These are phyloP conservation scores for Brasilioporus rufonigricans DNA, from an alignment of 768 basidiomycete species.

Conservation along the genomic window DNA sequence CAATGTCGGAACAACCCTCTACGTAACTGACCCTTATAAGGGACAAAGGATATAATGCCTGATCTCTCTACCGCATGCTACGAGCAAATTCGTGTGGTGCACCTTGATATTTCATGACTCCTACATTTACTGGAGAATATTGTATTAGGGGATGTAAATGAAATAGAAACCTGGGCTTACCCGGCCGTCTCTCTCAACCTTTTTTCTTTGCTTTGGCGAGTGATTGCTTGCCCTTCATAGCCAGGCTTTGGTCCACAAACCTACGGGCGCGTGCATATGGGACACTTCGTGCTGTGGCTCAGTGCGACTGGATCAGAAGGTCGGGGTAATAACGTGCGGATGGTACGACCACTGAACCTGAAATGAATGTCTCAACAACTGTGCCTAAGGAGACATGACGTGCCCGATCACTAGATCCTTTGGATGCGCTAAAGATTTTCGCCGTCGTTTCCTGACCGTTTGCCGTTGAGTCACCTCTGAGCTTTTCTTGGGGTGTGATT, in stretches of 20 bases:
- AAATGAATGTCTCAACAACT: slow-evolving; percentile 1
- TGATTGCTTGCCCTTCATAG: slow-evolving; percentile 38
- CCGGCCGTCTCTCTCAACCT: slow-evolving; percentile 60
- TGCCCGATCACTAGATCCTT: slow-evolving; percentile 62
- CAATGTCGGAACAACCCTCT: background rate
- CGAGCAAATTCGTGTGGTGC: slow-evolving; percentile 50
- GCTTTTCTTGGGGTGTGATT: slow-evolving; percentile 11
- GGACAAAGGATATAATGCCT: background rate
- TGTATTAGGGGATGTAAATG: background rate
- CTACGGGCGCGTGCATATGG: slow-evolving; percentile 49
- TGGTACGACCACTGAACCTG: slow-evolving; percentile 47
- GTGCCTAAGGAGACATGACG: background rate
- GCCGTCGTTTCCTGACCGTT: slow-evolving; percentile 26
- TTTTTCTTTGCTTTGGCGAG: slow-evolving; percentile 35
- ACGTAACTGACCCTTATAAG: background rate
- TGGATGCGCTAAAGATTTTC: slow-evolving; percentile 31
- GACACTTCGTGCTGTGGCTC: slow-evolving; percentile 39
- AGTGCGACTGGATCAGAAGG: slow-evolving; percentile 29
- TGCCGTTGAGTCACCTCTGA: slow-evolving; percentile 25
- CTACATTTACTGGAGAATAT: slow-evolving; percentile 46
- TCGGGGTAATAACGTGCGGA: slow-evolving; percentile 48
- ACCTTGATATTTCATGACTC: slow-evolving; percentile 51
- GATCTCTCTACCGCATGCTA: slow-evolving; percentile 6
- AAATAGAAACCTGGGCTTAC: slow-evolving; percentile 34
- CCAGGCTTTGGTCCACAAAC: slow-evolving; percentile 53